Evolutionary conservation across 2,329 filamentous ascomycete genomes (phyloP).

Genomic region (Xylariaceae sp.): DNA sequence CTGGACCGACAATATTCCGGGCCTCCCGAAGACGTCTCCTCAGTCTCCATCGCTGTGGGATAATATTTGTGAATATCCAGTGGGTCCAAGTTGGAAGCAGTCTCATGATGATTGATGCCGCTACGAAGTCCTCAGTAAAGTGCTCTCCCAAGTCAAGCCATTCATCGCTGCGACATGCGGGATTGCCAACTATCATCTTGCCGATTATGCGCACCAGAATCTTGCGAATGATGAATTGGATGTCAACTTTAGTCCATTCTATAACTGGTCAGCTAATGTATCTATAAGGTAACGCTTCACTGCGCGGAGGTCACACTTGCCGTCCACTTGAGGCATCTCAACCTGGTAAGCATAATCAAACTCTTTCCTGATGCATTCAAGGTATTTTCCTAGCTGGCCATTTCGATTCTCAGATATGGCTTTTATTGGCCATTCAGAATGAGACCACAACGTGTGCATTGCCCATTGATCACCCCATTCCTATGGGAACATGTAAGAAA

Average conservation of each 20-base stretch:
- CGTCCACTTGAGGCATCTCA: constrained; percentile 10
- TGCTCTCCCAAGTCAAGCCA: background rate
- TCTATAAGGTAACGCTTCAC: background rate
- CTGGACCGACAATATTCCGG: background rate
- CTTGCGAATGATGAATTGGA: background rate
- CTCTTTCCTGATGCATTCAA: constrained; percentile 6
- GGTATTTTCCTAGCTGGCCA: constrained; percentile 7
- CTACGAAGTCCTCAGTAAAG: constrained; percentile 13
- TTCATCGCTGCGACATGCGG: background rate
- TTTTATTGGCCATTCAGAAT: constrained; percentile 7
- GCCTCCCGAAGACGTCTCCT: background rate
- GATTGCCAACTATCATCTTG: constrained; percentile 5
- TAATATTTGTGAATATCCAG: constrained; percentile 5
- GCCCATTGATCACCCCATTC: constrained; percentile 19
- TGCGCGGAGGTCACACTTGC: background rate
- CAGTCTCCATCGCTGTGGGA: constrained; percentile 6
- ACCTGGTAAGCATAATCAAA: background rate
- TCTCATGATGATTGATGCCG: constrained; percentile 1
- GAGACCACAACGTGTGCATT: constrained; percentile 4
- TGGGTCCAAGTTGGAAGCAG: background rate
- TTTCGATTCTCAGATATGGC: constrained; percentile 13
- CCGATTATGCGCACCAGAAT: background rate
- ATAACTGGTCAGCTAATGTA: background rate
- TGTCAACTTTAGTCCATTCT: constrained; percentile 4
- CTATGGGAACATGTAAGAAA: background rate